Percentiles rank a stretch among this genome's conserved stretches.
Evolutionary conservation across 768 basidiomycete genomes (phyloP).

Genomic region (Crucibulum laeve): DNA sequence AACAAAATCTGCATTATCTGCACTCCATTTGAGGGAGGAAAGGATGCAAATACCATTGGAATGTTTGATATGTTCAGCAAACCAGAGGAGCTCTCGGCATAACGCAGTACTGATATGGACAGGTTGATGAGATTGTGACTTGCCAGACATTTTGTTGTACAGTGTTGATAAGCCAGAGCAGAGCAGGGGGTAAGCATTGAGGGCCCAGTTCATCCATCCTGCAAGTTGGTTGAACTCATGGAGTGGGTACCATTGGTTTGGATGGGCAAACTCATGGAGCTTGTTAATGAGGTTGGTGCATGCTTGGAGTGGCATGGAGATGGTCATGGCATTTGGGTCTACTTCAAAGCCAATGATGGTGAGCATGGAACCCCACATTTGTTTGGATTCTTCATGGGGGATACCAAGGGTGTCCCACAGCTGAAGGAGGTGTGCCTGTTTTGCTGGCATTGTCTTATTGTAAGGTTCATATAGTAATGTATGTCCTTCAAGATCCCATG

Average conservation of each 20-base stretch:
- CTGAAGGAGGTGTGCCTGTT: conserved; percentile 27
- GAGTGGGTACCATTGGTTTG: conserved; percentile 4
- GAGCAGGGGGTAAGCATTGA: conserved; percentile 34
- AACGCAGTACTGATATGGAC: conserved; percentile 25
- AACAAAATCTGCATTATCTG: not conserved
- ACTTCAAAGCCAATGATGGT: conserved; percentile 35
- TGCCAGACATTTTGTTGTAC: conserved; percentile 30
- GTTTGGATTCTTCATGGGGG: conserved; percentile 34
- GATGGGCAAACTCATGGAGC: conserved; percentile 5
- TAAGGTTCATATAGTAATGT: conserved; percentile 24
- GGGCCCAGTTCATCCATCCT: conserved; percentile 34
- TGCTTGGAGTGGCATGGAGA: conserved; percentile 11
- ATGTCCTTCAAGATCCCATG: conserved; percentile 14
- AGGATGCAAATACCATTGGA: conserved; percentile 20
- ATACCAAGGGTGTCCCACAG: conserved; percentile 36
- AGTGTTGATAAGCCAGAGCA: conserved; percentile 23
- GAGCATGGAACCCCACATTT: conserved; percentile 25
- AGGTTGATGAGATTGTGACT: not conserved
- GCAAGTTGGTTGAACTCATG: conserved; percentile 20
- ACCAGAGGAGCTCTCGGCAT: conserved; percentile 25
- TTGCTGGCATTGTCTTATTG: conserved; percentile 15
- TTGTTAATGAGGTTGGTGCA: conserved; percentile 10
- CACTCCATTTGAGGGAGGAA: conserved; percentile 10
- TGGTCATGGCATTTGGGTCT: conserved; percentile 24
- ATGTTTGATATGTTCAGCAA: conserved; percentile 14